Evolutionary conservation across 2,329 filamentous ascomycete genomes (phyloP).

Genomic region (Leptosphaerulina australis): DNA sequence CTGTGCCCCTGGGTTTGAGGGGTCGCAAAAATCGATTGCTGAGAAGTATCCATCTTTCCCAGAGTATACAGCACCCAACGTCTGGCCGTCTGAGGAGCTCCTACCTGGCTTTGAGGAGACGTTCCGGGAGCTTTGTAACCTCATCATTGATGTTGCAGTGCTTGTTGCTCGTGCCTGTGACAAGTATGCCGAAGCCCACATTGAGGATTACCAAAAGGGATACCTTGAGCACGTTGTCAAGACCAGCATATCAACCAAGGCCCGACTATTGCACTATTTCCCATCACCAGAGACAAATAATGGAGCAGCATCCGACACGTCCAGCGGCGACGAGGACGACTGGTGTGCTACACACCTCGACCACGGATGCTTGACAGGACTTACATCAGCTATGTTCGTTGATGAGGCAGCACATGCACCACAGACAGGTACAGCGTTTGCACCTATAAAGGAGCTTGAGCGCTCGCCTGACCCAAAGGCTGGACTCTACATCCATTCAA

Average conservation of each 20-base stretch:
- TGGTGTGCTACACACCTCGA: constrained; percentile 95
- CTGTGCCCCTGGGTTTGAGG: constrained; percentile 70
- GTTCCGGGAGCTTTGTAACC: constrained; percentile 74
- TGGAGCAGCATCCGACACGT: constrained; percentile 18
- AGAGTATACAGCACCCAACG: constrained; percentile 87
- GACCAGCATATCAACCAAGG: constrained; percentile 87
- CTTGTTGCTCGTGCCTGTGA: constrained; percentile 92
- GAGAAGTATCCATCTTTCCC: constrained; percentile 70
- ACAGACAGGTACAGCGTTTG: constrained; percentile 39
- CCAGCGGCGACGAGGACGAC: constrained; percentile 70
- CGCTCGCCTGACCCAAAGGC: constrained; percentile 80
- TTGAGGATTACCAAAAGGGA: constrained; percentile 74
- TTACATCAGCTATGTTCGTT: constrained; percentile 96
- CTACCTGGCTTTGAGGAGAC: constrained; percentile 77
- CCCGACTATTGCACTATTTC: constrained; percentile 90
- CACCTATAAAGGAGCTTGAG: constrained; percentile 71
- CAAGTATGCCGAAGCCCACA: constrained; percentile 78
- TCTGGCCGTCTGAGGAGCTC: constrained; percentile 75
- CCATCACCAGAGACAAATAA: constrained; percentile 55
- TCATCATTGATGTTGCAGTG: constrained; percentile 89
- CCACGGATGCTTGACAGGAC: constrained; percentile 89
- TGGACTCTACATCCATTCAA: constrained; percentile 92
- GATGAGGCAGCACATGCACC: constrained; percentile 67
- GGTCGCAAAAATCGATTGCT: constrained; percentile 55
- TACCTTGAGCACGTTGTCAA: constrained; percentile 88